phyloP scores from a whole-genome alignment of 257 asterid species.

The Euphrasia confusa region DNA sequence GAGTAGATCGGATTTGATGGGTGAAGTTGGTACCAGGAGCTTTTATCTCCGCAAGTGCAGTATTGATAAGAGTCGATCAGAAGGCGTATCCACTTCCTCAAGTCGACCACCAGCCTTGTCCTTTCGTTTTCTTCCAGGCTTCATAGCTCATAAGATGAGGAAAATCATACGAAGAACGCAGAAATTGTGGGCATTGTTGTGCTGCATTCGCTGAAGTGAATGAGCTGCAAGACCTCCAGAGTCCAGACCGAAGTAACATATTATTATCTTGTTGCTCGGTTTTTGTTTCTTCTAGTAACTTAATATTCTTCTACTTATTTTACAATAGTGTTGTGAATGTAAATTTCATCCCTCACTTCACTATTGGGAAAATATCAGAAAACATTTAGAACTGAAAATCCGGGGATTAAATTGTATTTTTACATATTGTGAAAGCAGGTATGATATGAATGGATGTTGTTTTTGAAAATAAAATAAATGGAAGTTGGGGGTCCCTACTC shows the following conservation, averaged over 20 bases:
- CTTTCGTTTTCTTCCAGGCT: conserved; percentile 23
- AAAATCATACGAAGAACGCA: conserved; percentile 34
- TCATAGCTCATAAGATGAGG: conserved; percentile 23
- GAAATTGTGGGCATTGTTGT: conserved; percentile 41
- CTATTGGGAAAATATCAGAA: not conserved
- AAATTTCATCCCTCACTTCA: not conserved
- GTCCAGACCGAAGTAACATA: conserved; percentile 9
- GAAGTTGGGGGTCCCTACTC: not conserved
- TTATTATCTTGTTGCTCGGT: conserved; percentile 25
- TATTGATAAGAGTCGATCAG: conserved; percentile 13
- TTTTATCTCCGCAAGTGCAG: conserved; percentile 51
- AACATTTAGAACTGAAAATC: too few relatives aligned
- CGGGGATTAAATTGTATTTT: too few relatives aligned
- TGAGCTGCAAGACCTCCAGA: not conserved
- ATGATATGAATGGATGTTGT: not conserved
- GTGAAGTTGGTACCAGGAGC: conserved; percentile 59
- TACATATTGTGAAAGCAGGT: not conserved
- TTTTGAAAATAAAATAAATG: not conserved
- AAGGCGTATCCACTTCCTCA: conserved; percentile 17
- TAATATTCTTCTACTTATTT: not conserved
- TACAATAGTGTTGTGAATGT: not conserved
- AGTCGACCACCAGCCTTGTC: not conserved
- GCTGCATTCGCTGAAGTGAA: conserved; percentile 38
- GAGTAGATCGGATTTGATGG: conserved; percentile 59
- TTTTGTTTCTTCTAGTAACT: not conserved